A percentile compares a stretch with the other conserved stretches of the same genome.
These are phyloP conservation scores for Closterium sp. DNA, from an alignment of 139 green algal genomes.

Conservation along the genomic window DNA sequence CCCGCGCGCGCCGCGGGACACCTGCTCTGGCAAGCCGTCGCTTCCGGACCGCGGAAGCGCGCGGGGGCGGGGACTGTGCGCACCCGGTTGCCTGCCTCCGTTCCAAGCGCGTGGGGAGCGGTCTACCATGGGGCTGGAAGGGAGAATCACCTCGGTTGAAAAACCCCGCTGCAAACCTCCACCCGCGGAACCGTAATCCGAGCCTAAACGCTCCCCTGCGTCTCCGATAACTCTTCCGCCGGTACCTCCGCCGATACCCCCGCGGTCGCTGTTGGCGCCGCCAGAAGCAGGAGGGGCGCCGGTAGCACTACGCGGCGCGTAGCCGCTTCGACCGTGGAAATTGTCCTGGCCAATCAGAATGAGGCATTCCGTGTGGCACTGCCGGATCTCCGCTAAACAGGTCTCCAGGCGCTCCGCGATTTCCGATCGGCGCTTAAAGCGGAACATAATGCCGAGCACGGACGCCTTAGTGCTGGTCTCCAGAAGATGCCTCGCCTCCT, in stretches of 20 bases:
- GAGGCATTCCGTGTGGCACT: slow-evolving; percentile 8
- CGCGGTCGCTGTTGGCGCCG: background rate
- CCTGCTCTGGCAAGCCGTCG: background rate
- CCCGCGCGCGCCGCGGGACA: background rate
- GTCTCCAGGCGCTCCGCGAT: background rate
- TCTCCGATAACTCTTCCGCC: background rate
- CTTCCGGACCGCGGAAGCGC: background rate
- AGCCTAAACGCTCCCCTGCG: background rate
- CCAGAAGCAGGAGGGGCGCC: no score
- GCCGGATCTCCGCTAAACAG: background rate
- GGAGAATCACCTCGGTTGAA: background rate
- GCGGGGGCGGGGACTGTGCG: background rate
- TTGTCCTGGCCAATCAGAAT: background rate
- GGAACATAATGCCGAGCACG: background rate
- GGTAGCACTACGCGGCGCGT: background rate
- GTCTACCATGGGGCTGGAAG: slow-evolving; percentile 7
- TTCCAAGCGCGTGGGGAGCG: background rate
- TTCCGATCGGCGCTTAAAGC: background rate
- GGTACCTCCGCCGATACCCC: background rate
- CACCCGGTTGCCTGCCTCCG: background rate
- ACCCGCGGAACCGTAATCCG: background rate
- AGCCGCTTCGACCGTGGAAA: background rate
- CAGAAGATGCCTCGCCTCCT: background rate
- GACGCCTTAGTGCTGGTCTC: background rate
- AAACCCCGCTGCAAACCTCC: background rate